Base-by-base conservation (phyloP, 2,329 filamentous ascomycete species). In the Aspergillus tubingensis region DNA sequence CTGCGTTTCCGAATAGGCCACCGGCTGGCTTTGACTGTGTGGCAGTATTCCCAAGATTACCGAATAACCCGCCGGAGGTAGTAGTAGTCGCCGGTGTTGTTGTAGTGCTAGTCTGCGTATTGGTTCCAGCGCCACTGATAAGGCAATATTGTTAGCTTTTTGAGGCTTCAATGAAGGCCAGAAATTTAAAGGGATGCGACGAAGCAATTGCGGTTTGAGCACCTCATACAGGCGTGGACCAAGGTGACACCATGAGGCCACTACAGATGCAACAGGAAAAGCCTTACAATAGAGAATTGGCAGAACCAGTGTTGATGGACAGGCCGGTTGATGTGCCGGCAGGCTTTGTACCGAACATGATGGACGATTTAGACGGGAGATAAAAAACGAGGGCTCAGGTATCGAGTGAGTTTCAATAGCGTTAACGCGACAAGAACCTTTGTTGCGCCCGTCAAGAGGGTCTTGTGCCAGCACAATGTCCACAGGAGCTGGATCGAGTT, bases 241-340 rank as follows among this genome's bases (percentile, higher is more conserved):
- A 56, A 39, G 30, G 19, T 30, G 52, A 2, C 23, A 30, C 23
- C 15, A 49, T 44, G 7, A 5, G 7, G 8, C 6, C 25, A n/a
- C 8, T 15, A 21, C 13, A 38, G 30, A 36, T 36, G 17, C 27
- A 27, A 19, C 41, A 52, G 53, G 32, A 39, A 38, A 51, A 41
- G 13, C 75, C 80, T 73, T 73, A 82, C 81, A 82, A 82, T 49
- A 81, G 73, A 55, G 78, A 77, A 70, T 80, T 80, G 53, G 74
- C 73, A 23, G 76, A 74, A 62, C 79, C 79, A 19, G 84, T 86
- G 68, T 85, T 86, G 68, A 86, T 80, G 61, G 79, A 82, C 69
- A 86, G 74, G 50, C 74, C 75, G 39, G 74, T 54, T 23, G 72
- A 65, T 5, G 57, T 59, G 68, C 70, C 68, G 30, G 75, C 68